A percentile compares a stretch with the other conserved stretches of the same genome.
Conservation (phyloP, 345 rosid species). For the Boechera divaricarpa region DNA sequence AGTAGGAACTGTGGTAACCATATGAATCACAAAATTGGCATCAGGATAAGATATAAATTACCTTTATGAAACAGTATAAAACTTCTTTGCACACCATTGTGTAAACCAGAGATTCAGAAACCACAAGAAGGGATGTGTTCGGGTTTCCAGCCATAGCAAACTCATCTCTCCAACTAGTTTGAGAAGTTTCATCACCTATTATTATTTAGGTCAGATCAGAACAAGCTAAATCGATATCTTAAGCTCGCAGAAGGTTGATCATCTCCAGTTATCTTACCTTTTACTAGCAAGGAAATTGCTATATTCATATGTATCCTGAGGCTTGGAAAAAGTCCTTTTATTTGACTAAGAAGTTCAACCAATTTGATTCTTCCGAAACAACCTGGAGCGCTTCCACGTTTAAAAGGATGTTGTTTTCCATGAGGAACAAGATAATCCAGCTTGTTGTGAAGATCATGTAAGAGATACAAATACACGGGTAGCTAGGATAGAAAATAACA, state of each 20-base stretch:
- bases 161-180: slow-evolving; percentile 66
- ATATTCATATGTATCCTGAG: slow-evolving; percentile 59
- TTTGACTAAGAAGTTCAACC: slow-evolving; percentile 52
- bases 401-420: slow-evolving; percentile 49
- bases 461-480: slow-evolving; percentile 67
- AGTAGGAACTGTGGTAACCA: neutral
- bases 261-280: slow-evolving; percentile 53
- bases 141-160: slow-evolving; percentile 67
- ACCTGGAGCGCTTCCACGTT: slow-evolving; percentile 49
- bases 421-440: slow-evolving; percentile 62
- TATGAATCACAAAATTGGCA: slow-evolving; percentile 16
- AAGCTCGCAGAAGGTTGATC: slow-evolving; percentile 24
- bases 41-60: slow-evolving; percentile 26
- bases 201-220: slow-evolving; percentile 35
- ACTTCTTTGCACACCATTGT: slow-evolving; percentile 64
- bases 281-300: slow-evolving; percentile 59
- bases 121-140: slow-evolving; percentile 47
- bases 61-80: slow-evolving; percentile 72
- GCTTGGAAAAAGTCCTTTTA: slow-evolving; percentile 60
- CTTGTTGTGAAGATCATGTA: slow-evolving; percentile 70
- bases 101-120: slow-evolving; percentile 59
- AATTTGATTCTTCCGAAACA: slow-evolving; percentile 50
- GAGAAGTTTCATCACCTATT: slow-evolving; percentile 67
- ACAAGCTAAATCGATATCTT: slow-evolving; percentile 24
- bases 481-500: slow-evolving; percentile 58